Conservation (phyloP, 2,329 filamentous ascomycete genomes). For the Colletotrichum orbiculare region DNA sequence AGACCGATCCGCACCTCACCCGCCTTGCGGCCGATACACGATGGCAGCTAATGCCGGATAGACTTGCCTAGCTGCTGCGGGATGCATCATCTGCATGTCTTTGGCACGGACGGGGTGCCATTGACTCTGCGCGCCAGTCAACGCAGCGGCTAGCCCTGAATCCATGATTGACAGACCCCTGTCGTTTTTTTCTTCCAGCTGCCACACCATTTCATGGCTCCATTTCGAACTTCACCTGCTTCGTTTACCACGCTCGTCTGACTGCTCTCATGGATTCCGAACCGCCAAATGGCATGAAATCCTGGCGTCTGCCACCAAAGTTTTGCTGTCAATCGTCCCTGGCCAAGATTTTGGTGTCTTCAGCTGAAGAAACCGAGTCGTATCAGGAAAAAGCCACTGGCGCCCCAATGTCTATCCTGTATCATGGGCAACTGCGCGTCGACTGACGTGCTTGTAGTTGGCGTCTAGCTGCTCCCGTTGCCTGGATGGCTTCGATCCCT, state of each 20-base stretch:
- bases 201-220: constrained; percentile 35
- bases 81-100: constrained; percentile 37
- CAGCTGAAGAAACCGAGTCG: constrained; percentile 30
- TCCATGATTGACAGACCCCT: constrained; percentile 34
- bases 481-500: constrained; percentile 27
- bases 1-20: constrained; percentile 35
- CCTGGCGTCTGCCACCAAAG: background rate
- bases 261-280: constrained; percentile 7
- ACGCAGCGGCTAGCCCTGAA: constrained; percentile 34
- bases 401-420: constrained; percentile 32
- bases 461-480: constrained; percentile 24
- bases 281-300: background rate
- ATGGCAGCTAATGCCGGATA: constrained; percentile 37
- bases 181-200: constrained; percentile 32
- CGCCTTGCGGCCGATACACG: constrained; percentile 35
- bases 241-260: constrained; percentile 9
- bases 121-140: constrained; percentile 36
- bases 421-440: constrained; percentile 30
- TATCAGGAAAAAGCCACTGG: constrained; percentile 25
- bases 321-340: constrained; percentile 7
- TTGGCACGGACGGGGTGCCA: constrained; percentile 29
- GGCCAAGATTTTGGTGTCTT: constrained; percentile 11
- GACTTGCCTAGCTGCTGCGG: constrained; percentile 37
- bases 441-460: constrained; percentile 28
- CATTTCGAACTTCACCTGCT: constrained; percentile 23